Percentiles rank a stretch among this genome's conserved stretches.
phyloP scores from a whole-genome alignment of 179 eudicot species.

The Carnegiea gigantea region DNA sequence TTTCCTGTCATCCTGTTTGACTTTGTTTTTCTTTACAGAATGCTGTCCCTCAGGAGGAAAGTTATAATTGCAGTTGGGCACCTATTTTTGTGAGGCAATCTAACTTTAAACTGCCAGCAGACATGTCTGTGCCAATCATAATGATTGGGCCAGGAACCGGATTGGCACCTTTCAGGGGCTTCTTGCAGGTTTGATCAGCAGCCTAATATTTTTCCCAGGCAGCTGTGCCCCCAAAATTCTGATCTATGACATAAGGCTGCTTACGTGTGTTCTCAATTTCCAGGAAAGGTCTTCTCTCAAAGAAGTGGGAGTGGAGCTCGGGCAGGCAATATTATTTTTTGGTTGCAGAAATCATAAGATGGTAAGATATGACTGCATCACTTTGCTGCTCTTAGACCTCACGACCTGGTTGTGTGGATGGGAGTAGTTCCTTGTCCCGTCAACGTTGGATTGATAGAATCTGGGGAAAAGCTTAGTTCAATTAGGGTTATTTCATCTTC shows the following conservation, averaged over 20 bases:
- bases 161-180: conserved; percentile 97
- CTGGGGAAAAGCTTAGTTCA: no score
- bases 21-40: conserved; percentile 44
- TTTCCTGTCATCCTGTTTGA: not conserved
- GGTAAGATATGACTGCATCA: conserved; percentile 33
- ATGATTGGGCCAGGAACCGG: conserved; percentile 99
- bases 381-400: no score
- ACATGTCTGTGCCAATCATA: conserved; percentile 67
- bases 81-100: conserved; percentile 88
- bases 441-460: no score
- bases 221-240: not conserved
- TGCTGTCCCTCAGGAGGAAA: conserved; percentile 61
- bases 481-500: no score
- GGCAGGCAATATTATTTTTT: conserved; percentile 67
- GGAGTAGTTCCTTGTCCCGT: no score
- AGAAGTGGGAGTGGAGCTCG: conserved; percentile 79
- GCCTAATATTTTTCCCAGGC: not conserved
- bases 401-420: no score
- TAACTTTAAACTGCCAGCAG: conserved; percentile 84
- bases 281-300: conserved; percentile 86
- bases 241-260: not conserved
- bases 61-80: conserved; percentile 70
- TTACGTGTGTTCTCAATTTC: not conserved
- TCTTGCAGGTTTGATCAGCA: conserved; percentile 65
- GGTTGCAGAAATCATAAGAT: conserved; percentile 81